Evolutionary conservation across 1,284 basidiomycete genomes (phyloP).

Genomic region (Sparassis latifolia): DNA sequence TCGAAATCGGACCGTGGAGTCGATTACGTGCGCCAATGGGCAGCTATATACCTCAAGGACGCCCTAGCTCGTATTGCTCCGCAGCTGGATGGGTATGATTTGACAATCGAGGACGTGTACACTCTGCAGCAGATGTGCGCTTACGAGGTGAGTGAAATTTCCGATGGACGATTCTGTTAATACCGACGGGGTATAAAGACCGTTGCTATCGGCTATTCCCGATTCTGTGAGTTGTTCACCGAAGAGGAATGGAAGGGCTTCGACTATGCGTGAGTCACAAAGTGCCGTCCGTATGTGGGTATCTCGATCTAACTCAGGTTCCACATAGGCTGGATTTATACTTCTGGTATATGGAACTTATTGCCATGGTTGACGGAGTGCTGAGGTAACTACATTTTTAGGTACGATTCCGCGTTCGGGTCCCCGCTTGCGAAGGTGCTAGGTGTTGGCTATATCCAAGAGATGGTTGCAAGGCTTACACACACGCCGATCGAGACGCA

Average conservation of each 20-base stretch:
- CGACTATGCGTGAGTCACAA: slow-evolving; percentile 61
- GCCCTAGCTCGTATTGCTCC: slow-evolving; percentile 60
- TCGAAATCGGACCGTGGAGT: slow-evolving; percentile 50
- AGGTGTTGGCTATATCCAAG: slow-evolving; percentile 83
- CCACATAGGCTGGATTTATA: slow-evolving; percentile 30
- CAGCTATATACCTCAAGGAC: slow-evolving; percentile 60
- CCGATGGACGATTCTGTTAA: background rate
- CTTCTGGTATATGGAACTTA: slow-evolving; percentile 26
- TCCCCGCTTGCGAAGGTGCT: slow-evolving; percentile 74
- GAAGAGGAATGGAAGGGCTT: slow-evolving; percentile 88
- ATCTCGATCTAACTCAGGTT: background rate
- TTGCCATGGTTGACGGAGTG: background rate
- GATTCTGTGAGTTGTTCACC: slow-evolving; percentile 87
- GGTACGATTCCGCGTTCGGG: slow-evolving; percentile 69
- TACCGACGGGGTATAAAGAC: slow-evolving; percentile 42
- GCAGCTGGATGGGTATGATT: slow-evolving; percentile 55
- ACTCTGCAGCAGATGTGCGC: slow-evolving; percentile 76
- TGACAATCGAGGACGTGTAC: slow-evolving; percentile 69
- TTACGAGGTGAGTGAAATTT: slow-evolving; percentile 57
- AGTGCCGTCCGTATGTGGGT: background rate
- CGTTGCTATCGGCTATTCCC: slow-evolving; percentile 83
- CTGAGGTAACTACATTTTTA: slow-evolving; percentile 17
- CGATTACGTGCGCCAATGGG: slow-evolving; percentile 59
- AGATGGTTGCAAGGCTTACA: slow-evolving; percentile 74
- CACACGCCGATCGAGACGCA: slow-evolving; percentile 62